Conservation (phyloP, 2,329 filamentous ascomycete genomes). For the Pseudogymnoascus destructans region DNA sequence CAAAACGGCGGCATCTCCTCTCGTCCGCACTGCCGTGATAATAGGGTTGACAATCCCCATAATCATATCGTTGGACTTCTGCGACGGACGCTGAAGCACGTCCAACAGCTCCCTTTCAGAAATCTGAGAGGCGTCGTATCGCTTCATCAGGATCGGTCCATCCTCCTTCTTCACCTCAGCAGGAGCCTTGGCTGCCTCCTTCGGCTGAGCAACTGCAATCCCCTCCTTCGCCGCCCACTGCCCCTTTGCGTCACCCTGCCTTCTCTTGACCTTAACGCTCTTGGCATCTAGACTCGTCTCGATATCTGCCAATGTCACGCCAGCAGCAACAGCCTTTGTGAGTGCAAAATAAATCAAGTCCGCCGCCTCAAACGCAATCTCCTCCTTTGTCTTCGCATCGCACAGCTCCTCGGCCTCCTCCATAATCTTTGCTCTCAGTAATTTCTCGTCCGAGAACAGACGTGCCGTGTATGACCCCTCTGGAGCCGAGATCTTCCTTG, state of each 20-base stretch:
- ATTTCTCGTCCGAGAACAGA: constrained; percentile 80
- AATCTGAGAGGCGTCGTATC: constrained; percentile 56
- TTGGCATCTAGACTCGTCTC: constrained; percentile 89
- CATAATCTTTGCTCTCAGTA: constrained; percentile 92
- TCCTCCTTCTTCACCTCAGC: constrained; percentile 37
- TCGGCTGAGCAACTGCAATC: constrained; percentile 31
- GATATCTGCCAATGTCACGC: constrained; percentile 76
- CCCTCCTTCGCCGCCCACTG: constrained; percentile 80
- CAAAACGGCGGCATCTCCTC: constrained; percentile 78
- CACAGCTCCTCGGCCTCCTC: constrained; percentile 95
- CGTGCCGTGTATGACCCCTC: constrained; percentile 86
- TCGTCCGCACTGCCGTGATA: constrained; percentile 69
- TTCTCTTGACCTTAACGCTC: constrained; percentile 86
- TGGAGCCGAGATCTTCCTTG: constrained; percentile 70
- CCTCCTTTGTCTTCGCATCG: constrained; percentile 65
- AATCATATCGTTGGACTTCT: constrained; percentile 88
- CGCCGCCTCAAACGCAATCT: constrained; percentile 87
- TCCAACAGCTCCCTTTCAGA: constrained; percentile 53
- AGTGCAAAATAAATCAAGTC: constrained; percentile 94
- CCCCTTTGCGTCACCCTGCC: constrained; percentile 86
- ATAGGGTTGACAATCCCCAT: constrained; percentile 85
- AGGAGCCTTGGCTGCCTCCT: constrained; percentile 34
- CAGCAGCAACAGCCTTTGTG: constrained; percentile 74
- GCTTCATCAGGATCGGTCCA: constrained; percentile 62
- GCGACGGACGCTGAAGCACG: constrained; percentile 75